Base-by-base conservation (phyloP, 1,284 basidiomycete species). In the Peniophora sp. region DNA sequence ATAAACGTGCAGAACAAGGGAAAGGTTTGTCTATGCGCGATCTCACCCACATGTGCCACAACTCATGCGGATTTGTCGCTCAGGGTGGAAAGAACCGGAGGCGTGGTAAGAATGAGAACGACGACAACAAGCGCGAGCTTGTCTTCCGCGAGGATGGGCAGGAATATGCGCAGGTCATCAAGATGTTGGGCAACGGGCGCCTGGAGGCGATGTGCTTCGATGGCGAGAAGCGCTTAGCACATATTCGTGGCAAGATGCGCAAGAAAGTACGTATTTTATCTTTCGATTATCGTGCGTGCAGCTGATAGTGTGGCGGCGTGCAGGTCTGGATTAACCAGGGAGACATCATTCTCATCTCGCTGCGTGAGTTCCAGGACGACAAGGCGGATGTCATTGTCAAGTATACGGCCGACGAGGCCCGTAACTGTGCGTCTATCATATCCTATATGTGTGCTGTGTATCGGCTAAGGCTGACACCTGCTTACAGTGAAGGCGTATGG, bases 271-370 rank as follows among this genome's bases (percentile, higher is more conserved):
- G 79, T 67, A 6, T 45, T 20, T 8, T 22, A 19, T 45, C n/a
- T 24, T 22, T 22, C n/a, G 44, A 24, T 45, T 6, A 6, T 14
- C 23, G 44, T 8, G 44, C 20, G 44, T 8, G n/a, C 44, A 19
- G n/a, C 17, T 25, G 44, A 45, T 8, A 8, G 14, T 16, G 14
- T 22, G 44, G 23, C 14, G n/a, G 20, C 44, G 44, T 35, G 32
- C 61, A 97, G 94, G 95, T 99, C 62, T 99, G 97, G 97, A 99
- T 99, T 70, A 97, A 97, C 67, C 92, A 95, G 63, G 97, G 97
- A 60, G 97, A 99, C 65, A 98, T 99, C 66, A 87, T 99, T 56
- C 78, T 99, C 44, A 77, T 99, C 38, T 99, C 96, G 25, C 79
- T 99, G 50, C 91, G 97, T 60, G 97, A 99, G 52, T 99, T 99